A percentile compares a stretch with the other conserved stretches of the same genome.
Evolutionary conservation across 2,329 filamentous ascomycete species (phyloP).

Genomic region (Zopfia rhizophila): DNA sequence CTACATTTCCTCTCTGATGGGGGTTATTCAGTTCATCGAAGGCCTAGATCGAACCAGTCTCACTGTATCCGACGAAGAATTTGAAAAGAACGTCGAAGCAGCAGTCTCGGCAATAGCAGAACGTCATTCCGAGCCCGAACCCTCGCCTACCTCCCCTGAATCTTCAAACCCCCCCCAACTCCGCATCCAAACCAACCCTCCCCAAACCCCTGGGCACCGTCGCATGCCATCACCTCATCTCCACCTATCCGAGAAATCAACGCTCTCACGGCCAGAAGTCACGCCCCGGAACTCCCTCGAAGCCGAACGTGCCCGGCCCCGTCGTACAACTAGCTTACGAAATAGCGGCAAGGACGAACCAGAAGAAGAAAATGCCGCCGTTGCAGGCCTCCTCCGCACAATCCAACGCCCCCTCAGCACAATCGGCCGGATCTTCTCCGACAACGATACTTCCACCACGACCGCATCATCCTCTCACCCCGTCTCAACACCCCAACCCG

Average conservation of each 20-base stretch:
- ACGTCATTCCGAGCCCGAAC: slow-evolving; percentile 73
- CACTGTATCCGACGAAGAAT: slow-evolving; percentile 94
- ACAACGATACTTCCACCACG: slow-evolving; percentile 59
- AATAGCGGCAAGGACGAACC: slow-evolving; percentile 52
- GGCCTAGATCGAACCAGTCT: slow-evolving; percentile 93
- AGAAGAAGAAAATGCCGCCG: slow-evolving; percentile 79
- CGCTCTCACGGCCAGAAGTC: slow-evolving; percentile 65
- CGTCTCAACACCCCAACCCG: slow-evolving; percentile 58
- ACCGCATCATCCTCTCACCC: slow-evolving; percentile 42
- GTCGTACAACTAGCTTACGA: slow-evolving; percentile 64
- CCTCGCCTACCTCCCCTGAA: slow-evolving; percentile 32
- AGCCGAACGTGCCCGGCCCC: slow-evolving; percentile 67
- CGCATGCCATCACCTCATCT: slow-evolving; percentile 55
- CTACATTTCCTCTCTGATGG: slow-evolving; percentile 96
- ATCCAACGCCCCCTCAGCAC: slow-evolving; percentile 92
- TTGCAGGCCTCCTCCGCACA: slow-evolving; percentile 84
- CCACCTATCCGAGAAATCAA: slow-evolving; percentile 60
- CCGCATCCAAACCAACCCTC: slow-evolving; percentile 25
- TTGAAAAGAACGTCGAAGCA: slow-evolving; percentile 94
- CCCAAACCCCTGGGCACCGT: slow-evolving; percentile 40
- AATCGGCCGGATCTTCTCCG: slow-evolving; percentile 94
- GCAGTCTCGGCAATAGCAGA: slow-evolving; percentile 96
- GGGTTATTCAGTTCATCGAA: slow-evolving; percentile 95
- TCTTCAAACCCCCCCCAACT: slow-evolving; percentile 25
- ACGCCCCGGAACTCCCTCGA: slow-evolving; percentile 69